Percentiles rank a stretch among this genome's conserved stretches.
phyloP scores from a whole-genome alignment of 2,329 filamentous ascomycete species.

The Nemania sp. region DNA sequence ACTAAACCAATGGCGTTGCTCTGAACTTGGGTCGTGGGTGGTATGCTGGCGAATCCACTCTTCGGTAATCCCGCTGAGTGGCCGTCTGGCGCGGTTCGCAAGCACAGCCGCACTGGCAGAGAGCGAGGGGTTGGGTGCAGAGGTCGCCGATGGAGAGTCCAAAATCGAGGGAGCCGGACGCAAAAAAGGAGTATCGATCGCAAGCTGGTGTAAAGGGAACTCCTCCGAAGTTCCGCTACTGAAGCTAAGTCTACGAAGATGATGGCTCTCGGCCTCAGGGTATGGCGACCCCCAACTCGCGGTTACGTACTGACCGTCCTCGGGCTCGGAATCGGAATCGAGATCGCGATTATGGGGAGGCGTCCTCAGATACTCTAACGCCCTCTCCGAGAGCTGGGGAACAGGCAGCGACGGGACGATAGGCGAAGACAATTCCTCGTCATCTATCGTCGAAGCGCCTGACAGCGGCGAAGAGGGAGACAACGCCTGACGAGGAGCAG shows the following conservation, averaged over 20 bases:
- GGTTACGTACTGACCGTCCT: constrained; percentile 60
- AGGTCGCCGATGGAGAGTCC: constrained; percentile 39
- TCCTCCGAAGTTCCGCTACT: constrained; percentile 64
- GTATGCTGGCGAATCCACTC: constrained; percentile 87
- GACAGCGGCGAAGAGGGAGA: constrained; percentile 63
- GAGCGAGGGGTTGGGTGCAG: constrained; percentile 42
- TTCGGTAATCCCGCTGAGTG: constrained; percentile 69
- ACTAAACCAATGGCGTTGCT: constrained; percentile 81
- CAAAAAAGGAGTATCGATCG: constrained; percentile 64
- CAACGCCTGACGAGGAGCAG: constrained; percentile 43
- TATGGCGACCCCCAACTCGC: constrained; percentile 94
- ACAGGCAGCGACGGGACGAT: constrained; percentile 61
- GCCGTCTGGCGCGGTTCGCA: constrained; percentile 63
- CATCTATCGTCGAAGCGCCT: constrained; percentile 61
- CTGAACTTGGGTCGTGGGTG: constrained; percentile 68
- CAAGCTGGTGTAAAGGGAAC: constrained; percentile 63
- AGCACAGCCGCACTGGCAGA: constrained; percentile 61
- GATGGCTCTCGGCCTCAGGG: constrained; percentile 61
- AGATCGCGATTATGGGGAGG: too few species aligned
- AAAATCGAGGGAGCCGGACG: constrained; percentile 56
- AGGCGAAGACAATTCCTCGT: constrained; percentile 58
- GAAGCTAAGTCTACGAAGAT: constrained; percentile 55
- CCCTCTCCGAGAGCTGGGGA: constrained; percentile 60
- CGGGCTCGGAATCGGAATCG: constrained; percentile 36
- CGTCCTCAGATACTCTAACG: constrained; percentile 56